These are phyloP conservation scores for Tylopilus sp. DNA, from an alignment of 1,284 basidiomycete species.

Conservation along the genomic window DNA sequence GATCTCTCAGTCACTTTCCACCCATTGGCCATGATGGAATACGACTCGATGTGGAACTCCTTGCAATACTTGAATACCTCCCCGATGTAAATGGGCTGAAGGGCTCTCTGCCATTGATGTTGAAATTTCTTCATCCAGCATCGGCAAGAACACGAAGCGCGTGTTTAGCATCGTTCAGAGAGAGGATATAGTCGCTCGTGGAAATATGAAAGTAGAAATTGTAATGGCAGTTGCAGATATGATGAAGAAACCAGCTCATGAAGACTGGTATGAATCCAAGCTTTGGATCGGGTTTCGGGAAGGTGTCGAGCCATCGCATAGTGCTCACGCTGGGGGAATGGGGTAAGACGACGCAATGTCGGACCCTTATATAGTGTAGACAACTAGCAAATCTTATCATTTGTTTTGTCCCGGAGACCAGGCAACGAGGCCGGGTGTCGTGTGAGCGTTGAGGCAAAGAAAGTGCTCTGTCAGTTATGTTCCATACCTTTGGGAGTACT, in stretches of 20 bases:
- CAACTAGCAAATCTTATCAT: too few species aligned
- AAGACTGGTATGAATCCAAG: constrained; percentile 26
- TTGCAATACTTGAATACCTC: constrained; percentile 50
- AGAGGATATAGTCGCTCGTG: constrained; percentile 43
- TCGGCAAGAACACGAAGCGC: constrained; percentile 46
- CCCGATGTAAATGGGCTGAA: constrained; percentile 46
- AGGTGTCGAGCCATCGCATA: constrained; percentile 18
- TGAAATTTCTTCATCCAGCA: constrained; percentile 50
- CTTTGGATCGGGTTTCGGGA: constrained; percentile 12
- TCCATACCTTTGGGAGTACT: background rate
- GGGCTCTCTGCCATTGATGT: constrained; percentile 52
- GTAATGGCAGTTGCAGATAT: constrained; percentile 45
- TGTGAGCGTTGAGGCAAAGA: background rate
- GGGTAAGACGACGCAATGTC: background rate
- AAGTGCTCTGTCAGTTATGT: background rate
- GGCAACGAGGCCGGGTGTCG: too few species aligned
- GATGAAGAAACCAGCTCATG: constrained; percentile 32
- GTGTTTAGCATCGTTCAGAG: constrained; percentile 44
- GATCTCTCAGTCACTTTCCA: constrained; percentile 50
- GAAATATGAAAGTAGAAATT: constrained; percentile 50
- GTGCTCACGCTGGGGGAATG: too few species aligned
- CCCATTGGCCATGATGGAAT: constrained; percentile 48
- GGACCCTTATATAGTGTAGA: background rate
- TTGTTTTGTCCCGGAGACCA: too few species aligned
- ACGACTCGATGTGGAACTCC: constrained; percentile 47